phyloP scores from a whole-genome alignment of 1,284 basidiomycete genomes.

The Marasmius sp. region DNA sequence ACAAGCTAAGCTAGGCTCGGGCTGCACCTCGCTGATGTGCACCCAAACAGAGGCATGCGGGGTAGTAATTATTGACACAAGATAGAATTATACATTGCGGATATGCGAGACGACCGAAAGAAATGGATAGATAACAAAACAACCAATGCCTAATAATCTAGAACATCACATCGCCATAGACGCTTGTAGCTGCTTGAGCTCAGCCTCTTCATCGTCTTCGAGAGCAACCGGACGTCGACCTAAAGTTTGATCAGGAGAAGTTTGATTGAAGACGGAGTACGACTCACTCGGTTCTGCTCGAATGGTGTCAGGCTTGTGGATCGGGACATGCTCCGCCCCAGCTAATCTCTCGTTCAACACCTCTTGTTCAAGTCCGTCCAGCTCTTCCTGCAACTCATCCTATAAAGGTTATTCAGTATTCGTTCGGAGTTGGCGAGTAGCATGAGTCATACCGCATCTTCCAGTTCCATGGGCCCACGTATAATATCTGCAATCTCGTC shows the following conservation, averaged over 20 bases:
- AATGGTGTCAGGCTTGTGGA: constrained; percentile 70
- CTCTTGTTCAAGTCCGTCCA: constrained; percentile 92
- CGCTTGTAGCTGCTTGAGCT: constrained; percentile 91
- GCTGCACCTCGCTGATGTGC: no score
- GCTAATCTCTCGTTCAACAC: constrained; percentile 86
- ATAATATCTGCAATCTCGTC: constrained; percentile 97
- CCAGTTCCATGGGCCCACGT: constrained; percentile 76
- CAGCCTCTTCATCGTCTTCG: constrained; percentile 92
- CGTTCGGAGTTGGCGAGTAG: constrained; percentile 10
- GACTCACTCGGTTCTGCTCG: constrained; percentile 3
- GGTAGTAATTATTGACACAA: background rate
- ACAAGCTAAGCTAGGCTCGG: background rate
- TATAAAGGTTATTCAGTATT: constrained; percentile 30
- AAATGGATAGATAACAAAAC: constrained; percentile 5
- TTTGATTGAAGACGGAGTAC: constrained; percentile 12
- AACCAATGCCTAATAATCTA: background rate
- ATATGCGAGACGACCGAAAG: constrained; percentile 3
- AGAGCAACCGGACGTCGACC: constrained; percentile 45
- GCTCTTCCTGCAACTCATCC: constrained; percentile 83
- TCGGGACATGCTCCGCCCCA: constrained; percentile 88
- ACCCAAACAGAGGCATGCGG: no score
- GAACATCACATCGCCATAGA: constrained; percentile 14
- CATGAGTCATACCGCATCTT: constrained; percentile 62
- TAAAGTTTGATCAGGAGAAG: constrained; percentile 20
- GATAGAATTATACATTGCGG: constrained; percentile 7